phyloP scores from a whole-genome alignment of 768 basidiomycete species.

The Russula brevipes region DNA sequence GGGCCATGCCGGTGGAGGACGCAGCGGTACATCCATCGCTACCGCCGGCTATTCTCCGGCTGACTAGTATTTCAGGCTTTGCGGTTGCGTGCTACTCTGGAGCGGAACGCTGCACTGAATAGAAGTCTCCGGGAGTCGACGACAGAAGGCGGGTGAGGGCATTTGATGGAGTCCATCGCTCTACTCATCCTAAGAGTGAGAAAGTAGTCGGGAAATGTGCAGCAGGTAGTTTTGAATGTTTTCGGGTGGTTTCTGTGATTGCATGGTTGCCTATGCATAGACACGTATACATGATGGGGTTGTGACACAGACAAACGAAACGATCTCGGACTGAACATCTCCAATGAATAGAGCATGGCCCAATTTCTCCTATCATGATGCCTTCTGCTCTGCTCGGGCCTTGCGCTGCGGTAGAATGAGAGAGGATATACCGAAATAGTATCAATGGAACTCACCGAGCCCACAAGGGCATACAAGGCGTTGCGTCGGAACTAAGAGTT shows the following conservation, averaged over 20 bases:
- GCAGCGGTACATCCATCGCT: conserved; percentile 55
- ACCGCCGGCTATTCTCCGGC: not conserved
- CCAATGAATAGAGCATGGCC: not conserved
- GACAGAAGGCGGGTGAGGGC: conserved; percentile 10
- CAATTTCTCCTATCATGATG: conserved; percentile 36
- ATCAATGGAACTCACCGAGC: conserved; percentile 55
- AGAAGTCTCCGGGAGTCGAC: conserved; percentile 15
- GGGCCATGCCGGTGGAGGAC: conserved; percentile 75
- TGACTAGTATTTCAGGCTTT: conserved; percentile 45
- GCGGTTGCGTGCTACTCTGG: conserved; percentile 53
- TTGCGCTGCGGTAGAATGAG: conserved; percentile 44
- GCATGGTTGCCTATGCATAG: conserved; percentile 21
- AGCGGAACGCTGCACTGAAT: conserved; percentile 20
- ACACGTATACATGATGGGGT: conserved; percentile 17
- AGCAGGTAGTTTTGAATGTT: conserved; percentile 13
- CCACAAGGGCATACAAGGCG: conserved; percentile 61
- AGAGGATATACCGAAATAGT: not conserved
- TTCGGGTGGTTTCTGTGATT: conserved; percentile 29
- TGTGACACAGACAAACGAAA: conserved; percentile 18
- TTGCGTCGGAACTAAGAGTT: conserved; percentile 75
- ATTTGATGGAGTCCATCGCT: not conserved
- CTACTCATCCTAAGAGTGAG: not conserved
- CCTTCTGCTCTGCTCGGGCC: conserved; percentile 59
- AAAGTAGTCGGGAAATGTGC: not conserved
- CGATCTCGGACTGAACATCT: conserved; percentile 7